A percentile compares a stretch with the other conserved stretches of the same genome.
These are phyloP conservation scores for Suhomyces prunicola DNA, from an alignment of 805 yeast genomes.

Conservation along the genomic window DNA sequence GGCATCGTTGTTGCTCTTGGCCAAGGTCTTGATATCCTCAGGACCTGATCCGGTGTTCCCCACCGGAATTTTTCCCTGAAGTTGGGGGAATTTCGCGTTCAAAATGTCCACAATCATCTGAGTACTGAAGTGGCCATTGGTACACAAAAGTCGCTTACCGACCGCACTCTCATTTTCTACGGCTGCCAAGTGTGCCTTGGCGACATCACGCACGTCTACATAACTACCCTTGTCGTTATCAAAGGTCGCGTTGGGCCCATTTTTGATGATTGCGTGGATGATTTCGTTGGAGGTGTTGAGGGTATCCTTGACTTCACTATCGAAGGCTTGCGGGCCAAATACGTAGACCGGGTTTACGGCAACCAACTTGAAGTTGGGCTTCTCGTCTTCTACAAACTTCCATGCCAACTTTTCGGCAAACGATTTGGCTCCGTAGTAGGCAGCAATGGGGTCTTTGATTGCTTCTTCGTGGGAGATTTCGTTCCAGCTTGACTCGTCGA, in stretches of 20 bases:
- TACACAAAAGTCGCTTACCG: constrained; percentile 31
- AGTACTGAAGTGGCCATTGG: constrained; percentile 32
- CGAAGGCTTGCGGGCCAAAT: constrained; percentile 38
- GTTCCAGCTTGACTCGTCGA: constrained; percentile 41
- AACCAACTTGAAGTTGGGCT: constrained; percentile 13
- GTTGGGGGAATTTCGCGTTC: constrained; percentile 14
- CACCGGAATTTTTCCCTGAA: constrained; percentile 19
- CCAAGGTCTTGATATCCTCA: constrained; percentile 25
- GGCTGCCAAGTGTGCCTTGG: constrained; percentile 32
- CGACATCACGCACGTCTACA: constrained; percentile 23
- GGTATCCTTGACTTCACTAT: constrained; percentile 8
- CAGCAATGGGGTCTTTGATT: constrained; percentile 32
- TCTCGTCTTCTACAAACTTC: constrained; percentile 12
- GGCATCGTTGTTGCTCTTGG: constrained; percentile 10
- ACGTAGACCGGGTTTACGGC: constrained; percentile 39
- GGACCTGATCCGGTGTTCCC: constrained; percentile 34
- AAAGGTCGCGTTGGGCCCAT: constrained; percentile 16
- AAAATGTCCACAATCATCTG: constrained; percentile 30
- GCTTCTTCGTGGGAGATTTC: constrained; percentile 36
- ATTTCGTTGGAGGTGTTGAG: constrained; percentile 28
- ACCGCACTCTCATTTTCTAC: constrained; percentile 20
- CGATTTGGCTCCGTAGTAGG: constrained; percentile 38
- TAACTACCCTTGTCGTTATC: constrained; percentile 18
- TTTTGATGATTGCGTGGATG: constrained; percentile 16
- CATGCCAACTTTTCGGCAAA: constrained; percentile 27